These are phyloP conservation scores for Thalassiosira mediterranea DNA, from an alignment of 352 stramenopile genomes.

Conservation along the genomic window DNA sequence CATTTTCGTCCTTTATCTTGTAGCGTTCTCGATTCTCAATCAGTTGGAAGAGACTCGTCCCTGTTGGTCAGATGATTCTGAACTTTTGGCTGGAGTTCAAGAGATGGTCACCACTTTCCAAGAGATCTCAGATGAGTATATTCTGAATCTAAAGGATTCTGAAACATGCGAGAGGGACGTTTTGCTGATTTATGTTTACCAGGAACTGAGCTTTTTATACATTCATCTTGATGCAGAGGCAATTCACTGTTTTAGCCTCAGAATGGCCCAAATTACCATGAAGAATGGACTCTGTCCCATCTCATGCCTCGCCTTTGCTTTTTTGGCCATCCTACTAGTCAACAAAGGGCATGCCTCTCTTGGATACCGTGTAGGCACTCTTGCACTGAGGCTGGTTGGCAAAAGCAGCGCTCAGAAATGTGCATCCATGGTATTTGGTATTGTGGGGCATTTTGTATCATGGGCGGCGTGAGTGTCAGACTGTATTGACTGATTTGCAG, in stretches of 20 bases:
- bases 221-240: background rate
- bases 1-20: too few species aligned
- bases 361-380: background rate
- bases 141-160: background rate
- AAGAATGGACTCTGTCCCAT: background rate
- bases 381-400: background rate
- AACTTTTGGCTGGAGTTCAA: too few species aligned
- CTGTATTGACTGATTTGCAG: background rate
- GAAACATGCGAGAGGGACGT: background rate
- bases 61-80: too few species aligned
- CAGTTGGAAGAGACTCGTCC: too few species aligned
- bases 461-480: background rate
- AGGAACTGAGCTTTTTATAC: background rate
- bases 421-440: background rate
- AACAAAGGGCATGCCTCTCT: background rate
- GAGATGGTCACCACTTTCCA: too few species aligned
- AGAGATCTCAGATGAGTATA: background rate
- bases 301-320: slow-evolving; percentile 16
- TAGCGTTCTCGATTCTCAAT: too few species aligned
- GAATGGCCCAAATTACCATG: slow-evolving; percentile 21
- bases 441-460: background rate
- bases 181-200: background rate
- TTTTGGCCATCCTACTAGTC: slow-evolving; percentile 3
- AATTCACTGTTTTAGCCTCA: background rate
- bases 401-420: background rate